Base-by-base conservation (phyloP, 164 flowering plant species). In the Annona squamosa region DNA sequence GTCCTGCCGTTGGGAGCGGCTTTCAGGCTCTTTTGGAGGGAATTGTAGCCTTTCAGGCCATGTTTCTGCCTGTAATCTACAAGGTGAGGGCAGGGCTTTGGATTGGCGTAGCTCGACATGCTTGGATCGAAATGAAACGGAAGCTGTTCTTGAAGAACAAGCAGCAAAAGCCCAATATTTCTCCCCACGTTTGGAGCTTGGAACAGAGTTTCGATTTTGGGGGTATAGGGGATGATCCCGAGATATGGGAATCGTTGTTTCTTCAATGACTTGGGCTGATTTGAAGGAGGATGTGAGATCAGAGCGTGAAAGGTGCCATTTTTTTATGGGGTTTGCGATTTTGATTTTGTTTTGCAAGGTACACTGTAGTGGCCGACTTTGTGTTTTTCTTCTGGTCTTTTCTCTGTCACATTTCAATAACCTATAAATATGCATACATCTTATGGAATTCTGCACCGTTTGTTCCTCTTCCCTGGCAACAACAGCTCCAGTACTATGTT, bases 21-120 rank as follows among this genome's bases (percentile, higher is more conserved):
- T 68, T 76, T 86, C 46, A 92, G 78, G 68, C 66, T 79, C n/a
- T 83, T 84, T 73, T 84, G 85, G 71, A 92, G 78, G 69, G 79
- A 75, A 48, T 77, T 83, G 77, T 83, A 92, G 45, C 90, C 87
- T 69, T 26, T 80, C 12, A 81, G 65, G 6, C 92, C 92, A 71
- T 89, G 75, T 46, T 75, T 86, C 65, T 82, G 84, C 89, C 88
- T 90, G 85, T 84, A 92, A 77, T 85, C 87, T 5, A 85, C 77
- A 43, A 92, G 90, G 73, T 92, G 98, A 70, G 81, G 77, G 82
- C 98, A 92, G 74, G 91, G 93, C 63, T 74, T 81, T 62, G 91
- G 94, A 76, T 74, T 81, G 66, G 82, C 73, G 78, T 68, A 80
- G 56, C 79, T 77, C 69, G 87, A 78, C 67, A 72, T 86, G 65